These are phyloP conservation scores for Dothideomycetes sp. DNA, from an alignment of 2,329 filamentous ascomycete species.

Conservation along the genomic window DNA sequence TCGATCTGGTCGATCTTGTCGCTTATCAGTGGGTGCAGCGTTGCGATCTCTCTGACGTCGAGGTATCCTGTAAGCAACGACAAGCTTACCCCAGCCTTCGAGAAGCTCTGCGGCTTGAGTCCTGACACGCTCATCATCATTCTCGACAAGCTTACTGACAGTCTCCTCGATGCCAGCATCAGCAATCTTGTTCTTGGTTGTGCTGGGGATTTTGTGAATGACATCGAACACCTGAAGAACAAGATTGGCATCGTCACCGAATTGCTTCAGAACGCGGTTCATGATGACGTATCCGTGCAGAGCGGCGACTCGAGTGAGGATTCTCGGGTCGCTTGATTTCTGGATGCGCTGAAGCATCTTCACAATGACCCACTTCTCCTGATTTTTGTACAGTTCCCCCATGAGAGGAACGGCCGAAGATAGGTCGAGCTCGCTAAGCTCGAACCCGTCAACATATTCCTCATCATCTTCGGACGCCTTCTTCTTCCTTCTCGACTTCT, in stretches of 20 bases:
- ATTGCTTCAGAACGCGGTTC: slow-evolving; percentile 74
- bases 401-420: slow-evolving; percentile 86
- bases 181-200: slow-evolving; percentile 94
- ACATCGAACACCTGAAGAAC: slow-evolving; percentile 83
- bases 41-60: slow-evolving; percentile 75
- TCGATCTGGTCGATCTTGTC: slow-evolving; percentile 54
- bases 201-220: slow-evolving; percentile 73
- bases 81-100: slow-evolving; percentile 77
- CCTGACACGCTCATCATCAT: slow-evolving; percentile 57
- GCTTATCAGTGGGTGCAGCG: slow-evolving; percentile 40
- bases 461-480: slow-evolving; percentile 84
- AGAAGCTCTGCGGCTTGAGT: slow-evolving; percentile 60
- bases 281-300: slow-evolving; percentile 97
- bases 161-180: slow-evolving; percentile 89
- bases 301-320: slow-evolving; percentile 78
- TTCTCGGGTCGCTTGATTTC: slow-evolving; percentile 72
- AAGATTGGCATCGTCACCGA: slow-evolving; percentile 81
- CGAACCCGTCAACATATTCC: slow-evolving; percentile 84
- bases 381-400: slow-evolving; percentile 93
- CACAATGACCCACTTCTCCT: slow-evolving; percentile 98
- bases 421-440: slow-evolving; percentile 68
- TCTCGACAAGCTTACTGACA: slow-evolving; percentile 60
- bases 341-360: slow-evolving; percentile 87
- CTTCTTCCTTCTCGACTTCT: slow-evolving; percentile 77
- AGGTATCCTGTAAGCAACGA: slow-evolving; percentile 86